Conservation (phyloP, 768 basidiomycete species). For the Boletus edulis region DNA sequence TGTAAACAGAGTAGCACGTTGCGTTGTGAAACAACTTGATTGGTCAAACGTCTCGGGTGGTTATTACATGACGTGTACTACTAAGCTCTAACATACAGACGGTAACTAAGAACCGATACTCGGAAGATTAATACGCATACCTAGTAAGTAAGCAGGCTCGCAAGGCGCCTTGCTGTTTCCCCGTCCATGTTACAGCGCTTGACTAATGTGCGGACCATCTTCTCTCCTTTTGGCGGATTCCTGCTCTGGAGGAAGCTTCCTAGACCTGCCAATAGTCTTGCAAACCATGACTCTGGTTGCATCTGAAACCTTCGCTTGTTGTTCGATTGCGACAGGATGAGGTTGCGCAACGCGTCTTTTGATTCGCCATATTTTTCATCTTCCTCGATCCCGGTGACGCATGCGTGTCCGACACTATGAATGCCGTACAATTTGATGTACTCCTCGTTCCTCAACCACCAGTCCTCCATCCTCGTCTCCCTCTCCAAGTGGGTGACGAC, state of each 20-base stretch:
- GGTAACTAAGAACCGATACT: not conserved
- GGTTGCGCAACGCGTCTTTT: slow-evolving; percentile 19
- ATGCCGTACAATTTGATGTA: slow-evolving; percentile 27
- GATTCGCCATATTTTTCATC: slow-evolving; percentile 37
- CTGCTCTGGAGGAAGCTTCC: slow-evolving; percentile 17
- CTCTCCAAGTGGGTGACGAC: slow-evolving; percentile 42
- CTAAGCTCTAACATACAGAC: too few species aligned
- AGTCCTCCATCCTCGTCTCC: slow-evolving; percentile 33
- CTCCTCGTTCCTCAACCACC: slow-evolving; percentile 32
- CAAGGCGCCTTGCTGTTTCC: slow-evolving; percentile 24
- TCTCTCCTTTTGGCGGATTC: slow-evolving; percentile 26
- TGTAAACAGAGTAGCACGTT: too few species aligned
- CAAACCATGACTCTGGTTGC: slow-evolving; percentile 26
- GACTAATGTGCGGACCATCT: slow-evolving; percentile 19
- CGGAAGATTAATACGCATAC: not conserved
- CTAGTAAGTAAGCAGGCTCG: slow-evolving; percentile 7
- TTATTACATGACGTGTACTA: too few species aligned
- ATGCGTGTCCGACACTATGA: slow-evolving; percentile 35
- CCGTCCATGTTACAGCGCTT: slow-evolving; percentile 30
- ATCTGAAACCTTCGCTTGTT: slow-evolving; percentile 20
- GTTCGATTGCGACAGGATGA: slow-evolving; percentile 15
- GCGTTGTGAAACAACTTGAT: too few species aligned
- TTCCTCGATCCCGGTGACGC: slow-evolving; percentile 38
- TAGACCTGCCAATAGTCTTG: slow-evolving; percentile 20
- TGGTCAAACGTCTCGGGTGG: too few species aligned